Percentiles rank a stretch among this genome's conserved stretches.
Conservation (phyloP, 106 monocot genomes). For the Dioscorea zingiberensis region DNA sequence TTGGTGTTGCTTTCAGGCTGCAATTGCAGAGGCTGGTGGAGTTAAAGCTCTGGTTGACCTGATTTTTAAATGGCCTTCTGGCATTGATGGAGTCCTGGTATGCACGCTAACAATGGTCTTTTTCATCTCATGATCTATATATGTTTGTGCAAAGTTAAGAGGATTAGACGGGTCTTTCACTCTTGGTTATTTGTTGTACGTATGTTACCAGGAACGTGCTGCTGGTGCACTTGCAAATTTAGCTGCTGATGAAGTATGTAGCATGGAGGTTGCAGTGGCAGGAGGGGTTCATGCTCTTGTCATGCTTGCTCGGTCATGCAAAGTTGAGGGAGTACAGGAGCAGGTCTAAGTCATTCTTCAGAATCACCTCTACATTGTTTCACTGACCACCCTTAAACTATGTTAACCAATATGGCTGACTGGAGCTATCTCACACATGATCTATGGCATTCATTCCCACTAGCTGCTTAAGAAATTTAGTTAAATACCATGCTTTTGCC, state of each 20-base stretch:
- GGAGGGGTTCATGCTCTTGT: conserved; percentile 96
- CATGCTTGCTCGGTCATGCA: conserved; percentile 86
- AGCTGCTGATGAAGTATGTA: conserved; percentile 97
- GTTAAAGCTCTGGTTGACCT: conserved; percentile 96
- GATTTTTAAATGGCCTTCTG: conserved; percentile 85
- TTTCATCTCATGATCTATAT: no score
- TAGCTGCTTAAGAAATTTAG: no score
- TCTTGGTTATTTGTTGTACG: no score
- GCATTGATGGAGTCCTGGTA: conserved; percentile 95
- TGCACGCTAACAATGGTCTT: background rate
- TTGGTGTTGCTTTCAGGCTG: conserved; percentile 41
- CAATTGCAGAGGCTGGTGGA: conserved; percentile 93
- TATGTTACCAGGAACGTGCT: conserved; percentile 74
- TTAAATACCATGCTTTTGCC: no score
- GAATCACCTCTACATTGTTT: no score
- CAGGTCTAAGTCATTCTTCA: conserved; percentile 40
- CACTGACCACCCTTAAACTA: no score
- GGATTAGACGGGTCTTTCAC: no score
- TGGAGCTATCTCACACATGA: no score
- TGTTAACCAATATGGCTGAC: no score
- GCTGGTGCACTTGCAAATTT: conserved; percentile 98
- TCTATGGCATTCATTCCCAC: no score
- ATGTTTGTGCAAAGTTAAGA: no score
- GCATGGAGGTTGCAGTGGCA: conserved; percentile 80
- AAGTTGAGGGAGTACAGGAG: conserved; percentile 94